These are phyloP conservation scores for Chlorella sp. DNA, from an alignment of 139 green algal species.

Conservation along the genomic window DNA sequence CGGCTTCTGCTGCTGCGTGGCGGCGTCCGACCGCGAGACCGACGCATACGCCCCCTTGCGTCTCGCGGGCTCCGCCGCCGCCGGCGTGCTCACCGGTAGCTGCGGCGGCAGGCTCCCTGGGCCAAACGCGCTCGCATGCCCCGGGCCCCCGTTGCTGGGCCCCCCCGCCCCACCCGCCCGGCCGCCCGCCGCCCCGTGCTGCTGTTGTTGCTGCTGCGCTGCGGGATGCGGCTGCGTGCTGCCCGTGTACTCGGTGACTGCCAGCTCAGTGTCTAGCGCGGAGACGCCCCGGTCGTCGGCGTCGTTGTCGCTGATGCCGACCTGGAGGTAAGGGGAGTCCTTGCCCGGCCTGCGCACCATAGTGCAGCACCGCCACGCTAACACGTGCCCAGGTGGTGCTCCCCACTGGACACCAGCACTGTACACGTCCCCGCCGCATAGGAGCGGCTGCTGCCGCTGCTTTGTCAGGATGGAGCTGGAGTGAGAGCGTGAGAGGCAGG, in stretches of 20 bases:
- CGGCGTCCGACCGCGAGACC: background rate
- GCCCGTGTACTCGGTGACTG: constrained; percentile 2
- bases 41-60: background rate
- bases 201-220: background rate
- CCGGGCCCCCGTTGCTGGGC: background rate
- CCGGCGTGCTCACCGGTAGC: background rate
- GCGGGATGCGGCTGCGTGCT: background rate
- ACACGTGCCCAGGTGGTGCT: no score
- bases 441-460: no score
- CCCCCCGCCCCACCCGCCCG: background rate
- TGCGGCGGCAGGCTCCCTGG: background rate
- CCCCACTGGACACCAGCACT: no score
- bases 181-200: background rate
- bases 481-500: no score
- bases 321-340: constrained; percentile 9
- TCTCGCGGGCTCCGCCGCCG: background rate
- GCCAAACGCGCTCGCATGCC: background rate
- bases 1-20: background rate
- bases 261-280: constrained; percentile 8
- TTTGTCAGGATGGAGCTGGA: no score
- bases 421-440: no score
- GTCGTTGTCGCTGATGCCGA: constrained; percentile 8
- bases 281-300: background rate
- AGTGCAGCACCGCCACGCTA: no score
- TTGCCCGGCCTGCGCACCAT: constrained; percentile 6